A percentile compares a stretch with the other conserved stretches of the same genome.
Conservation (phyloP, 768 basidiomycete species). For the Pulveroboletus sp. region DNA sequence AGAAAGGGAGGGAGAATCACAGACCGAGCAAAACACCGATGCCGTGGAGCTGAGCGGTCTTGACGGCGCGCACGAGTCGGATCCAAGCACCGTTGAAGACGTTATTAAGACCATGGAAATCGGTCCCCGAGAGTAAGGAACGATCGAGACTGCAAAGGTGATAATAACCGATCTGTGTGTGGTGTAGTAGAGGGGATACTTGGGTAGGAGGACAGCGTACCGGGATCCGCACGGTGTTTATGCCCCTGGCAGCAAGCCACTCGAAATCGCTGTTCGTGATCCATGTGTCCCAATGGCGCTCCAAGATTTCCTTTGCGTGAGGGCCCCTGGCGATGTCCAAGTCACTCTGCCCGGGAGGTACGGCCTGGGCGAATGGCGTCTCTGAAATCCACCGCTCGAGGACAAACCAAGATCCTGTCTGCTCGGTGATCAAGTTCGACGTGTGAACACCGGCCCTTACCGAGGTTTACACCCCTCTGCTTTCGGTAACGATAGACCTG, state of each 20-base stretch:
- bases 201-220: slow-evolving; percentile 43
- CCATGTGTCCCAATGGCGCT: slow-evolving; percentile 51
- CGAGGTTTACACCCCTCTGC: slow-evolving; percentile 80
- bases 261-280: slow-evolving; percentile 49
- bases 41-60: slow-evolving; percentile 48
- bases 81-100: slow-evolving; percentile 66
- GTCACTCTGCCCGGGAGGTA: slow-evolving; percentile 57
- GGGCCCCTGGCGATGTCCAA: slow-evolving; percentile 60
- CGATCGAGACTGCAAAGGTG: slow-evolving; percentile 58
- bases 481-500: slow-evolving; percentile 56
- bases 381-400: slow-evolving; percentile 74
- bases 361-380: slow-evolving; percentile 50
- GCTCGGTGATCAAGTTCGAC: slow-evolving; percentile 7
- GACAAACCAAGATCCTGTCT: slow-evolving; percentile 70
- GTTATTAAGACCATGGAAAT: slow-evolving; percentile 48
- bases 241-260: slow-evolving; percentile 49
- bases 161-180: slow-evolving; percentile 63
- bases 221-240: slow-evolving; percentile 60
- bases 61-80: slow-evolving; percentile 55
- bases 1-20: slow-evolving; percentile 7
- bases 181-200: not conserved
- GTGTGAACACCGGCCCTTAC: slow-evolving; percentile 31
- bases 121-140: slow-evolving; percentile 57
- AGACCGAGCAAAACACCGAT: slow-evolving; percentile 74
- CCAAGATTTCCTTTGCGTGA: slow-evolving; percentile 39